Percentiles rank a stretch among this genome's conserved stretches.
phyloP scores from a whole-genome alignment of 495 filamentous ascomycete species.

The Stereocaulon alpinum region DNA sequence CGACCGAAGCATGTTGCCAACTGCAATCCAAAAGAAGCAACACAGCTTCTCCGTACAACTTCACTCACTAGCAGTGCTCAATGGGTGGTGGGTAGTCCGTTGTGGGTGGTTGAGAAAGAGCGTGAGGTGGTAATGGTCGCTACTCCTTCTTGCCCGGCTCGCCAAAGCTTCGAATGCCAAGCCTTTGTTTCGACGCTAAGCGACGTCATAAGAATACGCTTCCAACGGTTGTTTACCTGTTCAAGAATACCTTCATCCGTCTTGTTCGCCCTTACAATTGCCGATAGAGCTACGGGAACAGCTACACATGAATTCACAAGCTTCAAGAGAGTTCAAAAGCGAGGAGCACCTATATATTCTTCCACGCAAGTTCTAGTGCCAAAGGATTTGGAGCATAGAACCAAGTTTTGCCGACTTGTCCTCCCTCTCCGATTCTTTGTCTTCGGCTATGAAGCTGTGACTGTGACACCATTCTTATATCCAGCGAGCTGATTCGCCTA shows the following conservation, averaged over 20 bases:
- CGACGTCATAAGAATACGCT: conserved; percentile 12
- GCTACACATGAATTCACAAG: too few species aligned
- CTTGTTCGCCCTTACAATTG: background rate
- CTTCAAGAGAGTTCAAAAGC: too few species aligned
- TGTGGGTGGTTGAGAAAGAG: background rate
- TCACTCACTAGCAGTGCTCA: background rate
- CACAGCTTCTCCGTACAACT: background rate
- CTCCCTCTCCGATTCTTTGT: background rate
- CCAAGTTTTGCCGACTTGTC: background rate
- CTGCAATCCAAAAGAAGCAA: background rate
- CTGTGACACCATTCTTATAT: background rate
- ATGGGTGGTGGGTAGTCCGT: background rate
- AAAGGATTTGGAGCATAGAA: background rate
- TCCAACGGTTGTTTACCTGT: background rate
- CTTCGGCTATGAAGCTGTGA: background rate
- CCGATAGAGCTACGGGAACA: background rate
- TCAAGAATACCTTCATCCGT: background rate
- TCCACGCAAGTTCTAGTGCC: background rate
- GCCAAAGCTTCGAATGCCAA: conserved; percentile 8
- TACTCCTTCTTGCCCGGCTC: background rate
- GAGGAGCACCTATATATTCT: background rate
- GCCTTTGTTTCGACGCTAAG: background rate
- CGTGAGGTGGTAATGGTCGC: background rate
- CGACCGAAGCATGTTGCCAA: conserved; percentile 38
- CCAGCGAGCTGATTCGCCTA: background rate